Evolutionary conservation across 2,329 filamentous ascomycete genomes (phyloP).

Genomic region (Pezicula rhizophila): DNA sequence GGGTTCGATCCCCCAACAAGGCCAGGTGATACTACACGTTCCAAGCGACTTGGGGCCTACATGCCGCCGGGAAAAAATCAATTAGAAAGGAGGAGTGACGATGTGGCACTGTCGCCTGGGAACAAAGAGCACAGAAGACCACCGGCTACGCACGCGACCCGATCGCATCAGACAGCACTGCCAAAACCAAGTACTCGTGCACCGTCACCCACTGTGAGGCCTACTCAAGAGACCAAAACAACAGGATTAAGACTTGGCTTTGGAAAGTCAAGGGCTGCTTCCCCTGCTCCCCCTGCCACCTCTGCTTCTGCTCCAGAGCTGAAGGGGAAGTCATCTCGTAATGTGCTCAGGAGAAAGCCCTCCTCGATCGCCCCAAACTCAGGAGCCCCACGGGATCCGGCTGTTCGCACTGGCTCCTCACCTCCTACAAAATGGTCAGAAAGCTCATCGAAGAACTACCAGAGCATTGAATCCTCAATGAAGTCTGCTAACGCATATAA

Average conservation of each 20-base stretch:
- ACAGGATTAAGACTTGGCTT: slow-evolving; percentile 19
- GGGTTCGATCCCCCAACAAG: slow-evolving; percentile 35
- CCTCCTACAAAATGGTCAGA: slow-evolving; percentile 14
- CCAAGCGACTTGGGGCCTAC: slow-evolving; percentile 22
- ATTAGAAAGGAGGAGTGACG: slow-evolving; percentile 30
- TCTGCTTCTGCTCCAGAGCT: slow-evolving; percentile 12
- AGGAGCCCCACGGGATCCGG: slow-evolving; percentile 11
- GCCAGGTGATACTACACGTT: slow-evolving; percentile 31
- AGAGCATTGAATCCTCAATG: slow-evolving; percentile 17
- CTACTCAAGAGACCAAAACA: slow-evolving; percentile 11
- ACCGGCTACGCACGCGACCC: slow-evolving; percentile 6
- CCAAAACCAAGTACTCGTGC: slow-evolving; percentile 17
- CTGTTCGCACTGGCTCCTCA: slow-evolving; percentile 16
- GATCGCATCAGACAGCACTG: slow-evolving; percentile 13
- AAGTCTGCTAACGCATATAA: slow-evolving; percentile 26
- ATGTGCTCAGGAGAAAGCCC: slow-evolving; percentile 44
- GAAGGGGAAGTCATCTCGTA: slow-evolving; percentile 29
- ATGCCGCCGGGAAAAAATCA: slow-evolving; percentile 12
- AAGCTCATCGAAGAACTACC: slow-evolving; percentile 10
- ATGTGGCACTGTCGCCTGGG: slow-evolving; percentile 32
- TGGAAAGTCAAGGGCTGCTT: slow-evolving; percentile 12
- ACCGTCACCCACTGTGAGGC: slow-evolving; percentile 13
- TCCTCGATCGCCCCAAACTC: slow-evolving; percentile 38
- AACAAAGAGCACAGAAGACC: slow-evolving; percentile 15
- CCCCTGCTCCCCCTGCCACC: slow-evolving; percentile 1